Conservation (phyloP, 345 rosid genomes). For the Dipteronia dyeriana region DNA sequence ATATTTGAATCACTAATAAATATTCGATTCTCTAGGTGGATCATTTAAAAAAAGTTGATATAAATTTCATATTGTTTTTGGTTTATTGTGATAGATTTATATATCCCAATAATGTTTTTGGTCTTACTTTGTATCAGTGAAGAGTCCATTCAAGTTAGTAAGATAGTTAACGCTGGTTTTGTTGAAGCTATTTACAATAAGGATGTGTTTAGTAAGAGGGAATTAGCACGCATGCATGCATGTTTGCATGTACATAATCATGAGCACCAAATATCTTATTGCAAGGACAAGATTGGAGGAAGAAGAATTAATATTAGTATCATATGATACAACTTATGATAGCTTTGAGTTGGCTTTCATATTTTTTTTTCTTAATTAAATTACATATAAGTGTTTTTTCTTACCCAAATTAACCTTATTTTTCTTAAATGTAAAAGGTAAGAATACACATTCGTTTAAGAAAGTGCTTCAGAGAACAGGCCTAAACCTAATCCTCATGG, state of each 20-base stretch:
- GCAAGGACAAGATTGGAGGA: not conserved
- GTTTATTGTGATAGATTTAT: too few species aligned
- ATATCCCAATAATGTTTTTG: too few species aligned
- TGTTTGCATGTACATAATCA: too few species aligned
- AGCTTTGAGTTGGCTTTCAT: not conserved
- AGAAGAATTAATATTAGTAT: not conserved
- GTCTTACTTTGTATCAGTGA: too few species aligned
- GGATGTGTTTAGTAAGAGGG: not conserved
- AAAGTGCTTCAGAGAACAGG: not conserved
- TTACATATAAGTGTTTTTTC: not conserved
- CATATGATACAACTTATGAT: not conserved
- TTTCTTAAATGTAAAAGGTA: slow-evolving; percentile 14
- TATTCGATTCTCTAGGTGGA: too few species aligned
- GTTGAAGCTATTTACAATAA: not conserved
- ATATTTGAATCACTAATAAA: too few species aligned
- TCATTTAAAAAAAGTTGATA: too few species aligned
- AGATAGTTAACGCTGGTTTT: not conserved
- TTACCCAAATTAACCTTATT: slow-evolving; percentile 22
- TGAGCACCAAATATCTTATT: too few species aligned
- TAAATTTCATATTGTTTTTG: too few species aligned
- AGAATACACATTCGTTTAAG: not conserved
- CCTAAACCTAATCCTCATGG: slow-evolving; percentile 12
- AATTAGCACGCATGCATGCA: not conserved
- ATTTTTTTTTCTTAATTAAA: not conserved
- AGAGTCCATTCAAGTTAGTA: not conserved